Conservation (phyloP, 2,329 filamentous ascomycete species). For the Trichoderma asperellum region DNA sequence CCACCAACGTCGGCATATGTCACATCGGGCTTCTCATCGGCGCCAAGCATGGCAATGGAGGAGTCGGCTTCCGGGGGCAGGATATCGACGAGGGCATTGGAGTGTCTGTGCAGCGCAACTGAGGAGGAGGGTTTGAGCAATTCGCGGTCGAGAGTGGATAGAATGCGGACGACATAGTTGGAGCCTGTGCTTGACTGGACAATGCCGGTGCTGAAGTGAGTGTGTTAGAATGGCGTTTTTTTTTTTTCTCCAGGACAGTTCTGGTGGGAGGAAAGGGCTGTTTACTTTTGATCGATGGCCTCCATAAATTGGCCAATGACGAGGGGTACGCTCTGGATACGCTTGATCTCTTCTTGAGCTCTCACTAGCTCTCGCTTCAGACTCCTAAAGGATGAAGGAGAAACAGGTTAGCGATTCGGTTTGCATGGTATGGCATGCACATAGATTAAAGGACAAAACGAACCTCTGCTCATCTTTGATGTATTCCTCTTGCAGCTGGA, state of each 20-base stretch:
- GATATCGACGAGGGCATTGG: constrained; percentile 97
- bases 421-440: background rate
- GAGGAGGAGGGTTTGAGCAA: constrained; percentile 97
- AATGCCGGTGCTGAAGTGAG: constrained; percentile 77
- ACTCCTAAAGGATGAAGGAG: constrained; percentile 61
- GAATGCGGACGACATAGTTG: constrained; percentile 97
- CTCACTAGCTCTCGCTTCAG: constrained; percentile 95
- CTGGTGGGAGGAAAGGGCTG: background rate
- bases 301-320: constrained; percentile 99
- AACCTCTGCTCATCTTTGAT: constrained; percentile 99
- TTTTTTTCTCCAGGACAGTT: background rate
- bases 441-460: constrained; percentile 20
- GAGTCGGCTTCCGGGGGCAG: constrained; percentile 98
- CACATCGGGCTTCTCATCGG: constrained; percentile 96
- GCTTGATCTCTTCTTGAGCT: constrained; percentile 98
- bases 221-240: background rate
- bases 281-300: constrained; percentile 96
- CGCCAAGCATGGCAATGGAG: constrained; percentile 96
- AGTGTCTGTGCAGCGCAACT: constrained; percentile 96
- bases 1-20: constrained; percentile 98
- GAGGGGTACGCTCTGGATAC: constrained; percentile 95
- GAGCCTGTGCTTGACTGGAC: constrained; percentile 98
- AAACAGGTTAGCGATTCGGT: background rate
- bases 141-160: constrained; percentile 97
- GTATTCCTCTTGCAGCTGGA: constrained; percentile 98